These are phyloP conservation scores for Ophiostoma novo-ulmi DNA, from an alignment of 2,329 filamentous ascomycete genomes.

Conservation along the genomic window DNA sequence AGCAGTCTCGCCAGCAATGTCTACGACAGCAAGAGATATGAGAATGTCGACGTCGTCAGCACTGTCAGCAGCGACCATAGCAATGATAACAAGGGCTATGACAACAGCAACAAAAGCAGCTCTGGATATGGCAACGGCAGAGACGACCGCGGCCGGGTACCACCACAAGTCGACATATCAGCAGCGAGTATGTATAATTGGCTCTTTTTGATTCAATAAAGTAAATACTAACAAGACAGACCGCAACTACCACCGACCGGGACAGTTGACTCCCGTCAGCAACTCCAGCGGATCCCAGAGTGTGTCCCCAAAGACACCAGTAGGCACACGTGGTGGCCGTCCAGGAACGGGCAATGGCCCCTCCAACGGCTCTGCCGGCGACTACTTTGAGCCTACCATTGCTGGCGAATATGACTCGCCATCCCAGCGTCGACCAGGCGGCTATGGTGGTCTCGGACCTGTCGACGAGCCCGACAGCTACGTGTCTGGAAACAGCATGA, in stretches of 20 bases:
- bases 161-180: conserved; percentile 51
- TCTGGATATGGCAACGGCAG: conserved; percentile 29
- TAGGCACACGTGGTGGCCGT: conserved; percentile 32
- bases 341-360: conserved; percentile 32
- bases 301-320: conserved; percentile 58
- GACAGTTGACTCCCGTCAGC: conserved; percentile 60
- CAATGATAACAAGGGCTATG: neutral
- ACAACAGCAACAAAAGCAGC: conserved; percentile 26
- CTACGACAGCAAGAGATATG: conserved; percentile 2
- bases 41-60: conserved; percentile 5
- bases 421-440: conserved; percentile 40
- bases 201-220: conserved; percentile 15
- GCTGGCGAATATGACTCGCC: conserved; percentile 40
- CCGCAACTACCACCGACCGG: conserved; percentile 48
- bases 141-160: conserved; percentile 43
- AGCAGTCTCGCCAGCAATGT: neutral
- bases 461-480: neutral
- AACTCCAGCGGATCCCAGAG: conserved; percentile 54
- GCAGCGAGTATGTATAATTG: conserved; percentile 49
- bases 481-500: neutral
- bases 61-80: conserved; percentile 31
- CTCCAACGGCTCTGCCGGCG: conserved; percentile 35
- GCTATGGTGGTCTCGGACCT: conserved; percentile 46
- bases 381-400: conserved; percentile 45
- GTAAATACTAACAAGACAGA: conserved; percentile 42